Percentiles rank a stretch among this genome's conserved stretches.
These are phyloP conservation scores for Kwoniella bestiolae DNA, from an alignment of 768 basidiomycete genomes.

Conservation along the genomic window DNA sequence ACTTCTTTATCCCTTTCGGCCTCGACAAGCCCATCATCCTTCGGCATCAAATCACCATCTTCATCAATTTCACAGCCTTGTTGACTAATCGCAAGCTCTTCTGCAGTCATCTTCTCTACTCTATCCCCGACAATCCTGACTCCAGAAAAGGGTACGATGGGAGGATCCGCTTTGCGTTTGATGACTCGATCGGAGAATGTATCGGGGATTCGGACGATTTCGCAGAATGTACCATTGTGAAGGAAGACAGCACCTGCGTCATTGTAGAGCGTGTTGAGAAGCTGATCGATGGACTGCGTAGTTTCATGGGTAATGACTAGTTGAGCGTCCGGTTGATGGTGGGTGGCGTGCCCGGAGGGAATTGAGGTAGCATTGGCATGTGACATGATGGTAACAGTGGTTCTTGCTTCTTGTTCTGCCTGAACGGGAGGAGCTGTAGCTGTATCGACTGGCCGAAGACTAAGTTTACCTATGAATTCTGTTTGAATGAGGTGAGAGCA, in stretches of 20 bases:
- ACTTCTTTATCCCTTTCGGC: background rate
- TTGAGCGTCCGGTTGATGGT: too few relatives aligned
- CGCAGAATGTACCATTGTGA: background rate
- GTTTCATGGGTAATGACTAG: too few relatives aligned
- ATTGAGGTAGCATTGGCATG: too few relatives aligned
- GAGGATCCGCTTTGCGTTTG: background rate
- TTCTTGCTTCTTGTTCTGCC: too few relatives aligned
- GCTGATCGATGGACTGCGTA: background rate
- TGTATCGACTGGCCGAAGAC: too few relatives aligned
- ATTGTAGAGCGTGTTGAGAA: background rate
- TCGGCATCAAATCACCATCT: background rate
- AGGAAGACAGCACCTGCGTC: background rate
- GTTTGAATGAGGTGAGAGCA: too few relatives aligned
- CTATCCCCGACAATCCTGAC: background rate
- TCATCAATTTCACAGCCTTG: background rate
- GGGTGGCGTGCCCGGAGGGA: too few relatives aligned
- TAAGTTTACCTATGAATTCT: too few relatives aligned
- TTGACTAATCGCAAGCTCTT: too few relatives aligned
- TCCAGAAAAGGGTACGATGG: background rate
- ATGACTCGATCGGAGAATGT: constrained; percentile 1
- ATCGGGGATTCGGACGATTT: background rate
- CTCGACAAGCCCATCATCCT: background rate
- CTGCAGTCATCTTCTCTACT: background rate
- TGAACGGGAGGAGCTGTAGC: too few relatives aligned
- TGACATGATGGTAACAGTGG: too few relatives aligned